phyloP scores from a whole-genome alignment of 1,139 yeast genomes.

The Candida neerlandica region DNA sequence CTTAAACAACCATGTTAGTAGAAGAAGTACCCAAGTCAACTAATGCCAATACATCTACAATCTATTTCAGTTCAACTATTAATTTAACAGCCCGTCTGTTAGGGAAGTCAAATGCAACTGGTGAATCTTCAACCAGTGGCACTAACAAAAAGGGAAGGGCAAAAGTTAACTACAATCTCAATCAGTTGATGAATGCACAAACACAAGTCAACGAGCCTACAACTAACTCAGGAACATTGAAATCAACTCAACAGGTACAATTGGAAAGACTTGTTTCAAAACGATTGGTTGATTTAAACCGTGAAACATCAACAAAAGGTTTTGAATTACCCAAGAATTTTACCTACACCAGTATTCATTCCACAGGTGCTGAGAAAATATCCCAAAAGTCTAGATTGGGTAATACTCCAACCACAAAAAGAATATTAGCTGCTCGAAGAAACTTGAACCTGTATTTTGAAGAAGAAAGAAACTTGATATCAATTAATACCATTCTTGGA shows the following conservation, averaged over 20 bases:
- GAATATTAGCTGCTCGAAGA: slow-evolving; percentile 46
- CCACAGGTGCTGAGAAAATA: slow-evolving; percentile 22
- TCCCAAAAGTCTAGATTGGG: slow-evolving; percentile 38
- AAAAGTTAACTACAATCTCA: slow-evolving; percentile 49
- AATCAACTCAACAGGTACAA: slow-evolving; percentile 47
- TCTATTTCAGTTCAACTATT: slow-evolving; percentile 48
- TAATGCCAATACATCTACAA: slow-evolving; percentile 37
- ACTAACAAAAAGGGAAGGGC: slow-evolving; percentile 31
- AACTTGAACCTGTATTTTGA: slow-evolving; percentile 51
- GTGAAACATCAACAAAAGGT: slow-evolving; percentile 29
- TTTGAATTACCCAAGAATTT: slow-evolving; percentile 50
- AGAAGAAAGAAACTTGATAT: slow-evolving; percentile 48
- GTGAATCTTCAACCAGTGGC: slow-evolving; percentile 17
- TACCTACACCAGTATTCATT: slow-evolving; percentile 36
- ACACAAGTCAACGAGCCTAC: slow-evolving; percentile 31
- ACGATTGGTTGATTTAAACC: slow-evolving; percentile 39
- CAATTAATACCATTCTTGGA: slow-evolving; percentile 44
- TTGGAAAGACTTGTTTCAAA: slow-evolving; percentile 44
- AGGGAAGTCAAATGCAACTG: slow-evolving; percentile 13
- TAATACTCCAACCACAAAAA: slow-evolving; percentile 49
- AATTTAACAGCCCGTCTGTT: slow-evolving; percentile 45
- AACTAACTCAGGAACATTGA: slow-evolving; percentile 34
- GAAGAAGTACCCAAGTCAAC: slow-evolving; percentile 47
- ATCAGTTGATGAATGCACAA: slow-evolving; percentile 48
- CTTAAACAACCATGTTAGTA: slow-evolving; percentile 35